Percentiles rank a stretch among this genome's conserved stretches.
These are phyloP conservation scores for Rhodotorula sp. DNA, from an alignment of 1,284 basidiomycete species.

Conservation along the genomic window DNA sequence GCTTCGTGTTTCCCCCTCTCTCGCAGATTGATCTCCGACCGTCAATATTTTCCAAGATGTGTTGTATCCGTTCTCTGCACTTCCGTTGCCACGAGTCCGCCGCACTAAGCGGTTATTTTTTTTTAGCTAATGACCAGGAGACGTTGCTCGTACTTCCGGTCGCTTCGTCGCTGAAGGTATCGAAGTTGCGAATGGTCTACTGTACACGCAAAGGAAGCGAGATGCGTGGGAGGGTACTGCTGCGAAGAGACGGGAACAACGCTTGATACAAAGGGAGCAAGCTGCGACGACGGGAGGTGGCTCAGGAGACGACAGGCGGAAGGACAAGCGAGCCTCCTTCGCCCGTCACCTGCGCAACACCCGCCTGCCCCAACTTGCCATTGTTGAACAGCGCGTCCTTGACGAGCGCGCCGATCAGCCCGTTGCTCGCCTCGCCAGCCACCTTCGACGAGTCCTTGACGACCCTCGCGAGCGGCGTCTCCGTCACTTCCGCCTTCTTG, in stretches of 20 bases:
- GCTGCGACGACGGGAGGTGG: not conserved
- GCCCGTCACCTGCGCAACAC: not conserved
- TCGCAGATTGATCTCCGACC: too few species aligned
- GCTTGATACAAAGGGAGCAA: too few species aligned
- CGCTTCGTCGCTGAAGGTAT: not conserved
- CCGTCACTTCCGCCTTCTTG: conserved; percentile 12
- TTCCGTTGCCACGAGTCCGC: too few species aligned
- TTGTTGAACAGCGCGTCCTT: conserved; percentile 40
- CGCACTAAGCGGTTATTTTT: too few species aligned
- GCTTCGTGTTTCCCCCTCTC: too few species aligned
- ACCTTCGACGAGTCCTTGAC: conserved; percentile 38
- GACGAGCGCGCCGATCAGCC: conserved; percentile 36
- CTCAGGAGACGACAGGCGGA: conserved; percentile 28
- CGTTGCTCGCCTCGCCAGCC: conserved; percentile 30
- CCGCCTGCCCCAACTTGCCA: conserved; percentile 12
- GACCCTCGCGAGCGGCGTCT: conserved; percentile 31
- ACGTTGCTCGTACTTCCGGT: too few species aligned
- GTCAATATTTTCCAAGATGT: too few species aligned
- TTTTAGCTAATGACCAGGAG: too few species aligned
- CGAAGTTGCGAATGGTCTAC: not conserved
- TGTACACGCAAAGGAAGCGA: not conserved
- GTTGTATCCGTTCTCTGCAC: too few species aligned
- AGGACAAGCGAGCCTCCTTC: conserved; percentile 14
- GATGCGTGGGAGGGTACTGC: not conserved
- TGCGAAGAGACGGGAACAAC: not conserved